Conservation (phyloP, 768 basidiomycete genomes). For the Agaricus blazei region DNA sequence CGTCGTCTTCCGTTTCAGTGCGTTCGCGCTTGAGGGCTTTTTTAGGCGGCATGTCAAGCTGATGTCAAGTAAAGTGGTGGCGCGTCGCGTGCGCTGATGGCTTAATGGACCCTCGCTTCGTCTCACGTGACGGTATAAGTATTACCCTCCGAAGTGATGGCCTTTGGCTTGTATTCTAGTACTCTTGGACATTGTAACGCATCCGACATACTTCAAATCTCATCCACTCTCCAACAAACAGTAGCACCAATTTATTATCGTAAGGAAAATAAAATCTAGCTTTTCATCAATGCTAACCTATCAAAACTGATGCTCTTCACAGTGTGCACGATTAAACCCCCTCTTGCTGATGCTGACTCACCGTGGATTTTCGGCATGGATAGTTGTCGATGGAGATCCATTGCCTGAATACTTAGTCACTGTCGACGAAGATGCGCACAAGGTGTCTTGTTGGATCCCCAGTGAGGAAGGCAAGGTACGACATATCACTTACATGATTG, state of each 20-base stretch:
- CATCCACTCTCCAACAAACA: no score
- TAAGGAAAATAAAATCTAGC: background rate
- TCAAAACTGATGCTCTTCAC: background rate
- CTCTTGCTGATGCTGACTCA: conserved; percentile 40
- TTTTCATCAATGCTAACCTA: background rate
- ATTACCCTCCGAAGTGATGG: no score
- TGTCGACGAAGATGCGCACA: conserved; percentile 35
- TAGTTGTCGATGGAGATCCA: conserved; percentile 42
- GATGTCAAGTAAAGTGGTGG: background rate
- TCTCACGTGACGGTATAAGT: background rate
- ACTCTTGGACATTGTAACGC: no score
- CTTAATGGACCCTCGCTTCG: background rate
- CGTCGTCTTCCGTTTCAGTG: conserved; percentile 19
- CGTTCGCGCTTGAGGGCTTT: conserved; percentile 8
- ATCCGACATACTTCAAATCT: no score
- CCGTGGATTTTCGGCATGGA: conserved; percentile 68
- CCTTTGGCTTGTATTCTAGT: no score
- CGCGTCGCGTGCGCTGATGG: background rate
- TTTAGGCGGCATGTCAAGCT: conserved; percentile 7
- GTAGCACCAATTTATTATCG: no score
- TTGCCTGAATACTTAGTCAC: conserved; percentile 55
- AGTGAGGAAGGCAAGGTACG: conserved; percentile 53
- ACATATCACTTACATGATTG: background rate
- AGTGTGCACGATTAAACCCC: background rate
- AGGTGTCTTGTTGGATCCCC: conserved; percentile 66